These are phyloP conservation scores for Abelmoschus esculentus DNA, from an alignment of 345 rosid species.

Conservation along the genomic window DNA sequence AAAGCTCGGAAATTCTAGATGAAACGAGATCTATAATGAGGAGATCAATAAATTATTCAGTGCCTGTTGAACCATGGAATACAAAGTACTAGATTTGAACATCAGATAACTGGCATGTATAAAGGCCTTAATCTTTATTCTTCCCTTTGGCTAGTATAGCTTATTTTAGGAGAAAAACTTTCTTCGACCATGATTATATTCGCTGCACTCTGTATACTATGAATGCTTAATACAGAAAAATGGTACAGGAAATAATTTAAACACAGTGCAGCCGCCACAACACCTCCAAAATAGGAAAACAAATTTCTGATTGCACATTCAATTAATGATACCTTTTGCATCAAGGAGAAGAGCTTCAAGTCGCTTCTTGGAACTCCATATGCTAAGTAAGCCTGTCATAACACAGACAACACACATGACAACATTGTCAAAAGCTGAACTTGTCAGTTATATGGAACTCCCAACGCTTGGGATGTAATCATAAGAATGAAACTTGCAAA, in stretches of 20 bases:
- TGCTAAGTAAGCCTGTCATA: constrained; percentile 86
- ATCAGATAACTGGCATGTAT: neutral
- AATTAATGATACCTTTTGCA: constrained; percentile 73
- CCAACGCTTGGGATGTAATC: constrained; percentile 2
- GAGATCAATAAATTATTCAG: neutral
- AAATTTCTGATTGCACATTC: neutral
- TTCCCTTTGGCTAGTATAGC: neutral
- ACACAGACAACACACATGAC: constrained; percentile 11
- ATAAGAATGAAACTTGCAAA: neutral
- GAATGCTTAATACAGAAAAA: neutral
- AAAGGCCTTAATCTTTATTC: neutral
- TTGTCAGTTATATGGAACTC: neutral
- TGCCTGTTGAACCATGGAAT: too few relatives aligned
- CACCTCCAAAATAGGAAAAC: neutral
- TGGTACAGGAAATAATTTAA: neutral
- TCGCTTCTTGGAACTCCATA: constrained; percentile 94
- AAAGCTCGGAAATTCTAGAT: neutral
- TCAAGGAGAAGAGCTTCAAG: constrained; percentile 81
- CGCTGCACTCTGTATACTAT: neutral
- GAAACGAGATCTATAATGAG: neutral
- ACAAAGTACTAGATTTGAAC: too few relatives aligned
- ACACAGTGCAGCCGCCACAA: neutral
- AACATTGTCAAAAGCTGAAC: constrained; percentile 1
- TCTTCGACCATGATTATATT: neutral
- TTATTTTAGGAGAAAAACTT: neutral